phyloP scores from a whole-genome alignment of 176 grass and related monocot species.

The Alopecurus myosuroides region DNA sequence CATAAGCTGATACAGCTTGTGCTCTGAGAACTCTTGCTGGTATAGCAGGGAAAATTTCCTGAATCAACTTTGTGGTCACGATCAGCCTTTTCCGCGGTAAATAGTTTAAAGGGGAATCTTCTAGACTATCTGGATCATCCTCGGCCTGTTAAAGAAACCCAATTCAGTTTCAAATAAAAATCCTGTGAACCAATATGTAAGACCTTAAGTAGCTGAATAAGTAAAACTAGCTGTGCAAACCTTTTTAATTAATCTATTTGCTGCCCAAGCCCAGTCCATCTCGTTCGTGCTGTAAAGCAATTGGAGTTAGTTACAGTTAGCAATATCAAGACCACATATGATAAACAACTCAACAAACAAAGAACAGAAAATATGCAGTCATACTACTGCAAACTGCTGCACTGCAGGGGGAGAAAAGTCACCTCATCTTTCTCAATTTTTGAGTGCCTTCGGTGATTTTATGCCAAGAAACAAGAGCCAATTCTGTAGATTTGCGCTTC shows the following conservation, averaged over 20 bases:
- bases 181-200: slow-evolving; percentile 19
- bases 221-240: slow-evolving; percentile 39
- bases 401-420: slow-evolving; percentile 26
- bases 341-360: slow-evolving; percentile 9
- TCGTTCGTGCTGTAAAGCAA: slow-evolving; percentile 56
- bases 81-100: slow-evolving; percentile 65
- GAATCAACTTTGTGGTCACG: slow-evolving; percentile 72
- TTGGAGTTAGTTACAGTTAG: slow-evolving; percentile 24
- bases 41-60: slow-evolving; percentile 78
- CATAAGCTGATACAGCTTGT: slow-evolving; percentile 65
- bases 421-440: slow-evolving; percentile 70
- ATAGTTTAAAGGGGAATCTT: slow-evolving; percentile 42
- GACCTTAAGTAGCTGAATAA: slow-evolving; percentile 1
- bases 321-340: slow-evolving; percentile 26
- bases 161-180: slow-evolving; percentile 15
- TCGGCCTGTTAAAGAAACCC: slow-evolving; percentile 39
- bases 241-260: slow-evolving; percentile 92
- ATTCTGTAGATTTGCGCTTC: slow-evolving; percentile 63
- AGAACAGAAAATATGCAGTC: not conserved
- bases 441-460: slow-evolving; percentile 52
- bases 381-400: slow-evolving; percentile 2
- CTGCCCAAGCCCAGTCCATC: slow-evolving; percentile 77
- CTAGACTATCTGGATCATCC: slow-evolving; percentile 69
- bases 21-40: slow-evolving; percentile 59
- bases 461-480: slow-evolving; percentile 64